phyloP scores from a whole-genome alignment of 164 flowering plant species.

The Vitis cinerea region DNA sequence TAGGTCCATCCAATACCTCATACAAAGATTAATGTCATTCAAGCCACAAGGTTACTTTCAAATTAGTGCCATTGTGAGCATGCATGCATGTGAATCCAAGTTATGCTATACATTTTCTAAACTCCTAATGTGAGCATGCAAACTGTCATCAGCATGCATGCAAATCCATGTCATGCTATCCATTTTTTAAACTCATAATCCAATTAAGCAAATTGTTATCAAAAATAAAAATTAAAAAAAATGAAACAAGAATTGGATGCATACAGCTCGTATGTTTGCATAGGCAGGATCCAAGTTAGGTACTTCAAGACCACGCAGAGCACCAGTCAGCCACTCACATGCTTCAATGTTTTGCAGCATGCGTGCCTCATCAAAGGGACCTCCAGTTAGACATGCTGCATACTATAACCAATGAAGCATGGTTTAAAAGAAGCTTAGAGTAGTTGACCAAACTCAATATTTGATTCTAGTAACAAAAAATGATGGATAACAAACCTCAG shows the following conservation, averaged over 20 bases:
- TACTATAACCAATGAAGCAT: conserved; percentile 47
- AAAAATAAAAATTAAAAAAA: background rate
- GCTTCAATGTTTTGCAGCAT: conserved; percentile 94
- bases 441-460: background rate
- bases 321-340: conserved; percentile 92
- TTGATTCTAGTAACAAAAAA: background rate
- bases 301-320: conserved; percentile 68
- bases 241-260: conserved; percentile 19
- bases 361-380: conserved; percentile 90
- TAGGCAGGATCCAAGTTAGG: conserved; percentile 79
- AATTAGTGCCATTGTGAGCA: too few species aligned
- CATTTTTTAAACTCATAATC: too few species aligned
- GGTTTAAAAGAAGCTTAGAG: background rate
- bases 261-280: conserved; percentile 90
- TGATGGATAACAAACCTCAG: conserved; percentile 61
- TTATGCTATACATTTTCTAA: too few species aligned
- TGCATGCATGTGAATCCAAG: too few species aligned
- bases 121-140: too few species aligned
- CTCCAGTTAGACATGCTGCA: conserved; percentile 85
- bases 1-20: too few species aligned
- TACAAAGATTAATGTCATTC: too few species aligned
- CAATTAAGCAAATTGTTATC: too few species aligned
- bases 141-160: too few species aligned
- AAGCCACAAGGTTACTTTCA: too few species aligned
- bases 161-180: too few species aligned